Conservation (phyloP, 176 grass and related monocot genomes). For the Aegilops umbellulata region DNA sequence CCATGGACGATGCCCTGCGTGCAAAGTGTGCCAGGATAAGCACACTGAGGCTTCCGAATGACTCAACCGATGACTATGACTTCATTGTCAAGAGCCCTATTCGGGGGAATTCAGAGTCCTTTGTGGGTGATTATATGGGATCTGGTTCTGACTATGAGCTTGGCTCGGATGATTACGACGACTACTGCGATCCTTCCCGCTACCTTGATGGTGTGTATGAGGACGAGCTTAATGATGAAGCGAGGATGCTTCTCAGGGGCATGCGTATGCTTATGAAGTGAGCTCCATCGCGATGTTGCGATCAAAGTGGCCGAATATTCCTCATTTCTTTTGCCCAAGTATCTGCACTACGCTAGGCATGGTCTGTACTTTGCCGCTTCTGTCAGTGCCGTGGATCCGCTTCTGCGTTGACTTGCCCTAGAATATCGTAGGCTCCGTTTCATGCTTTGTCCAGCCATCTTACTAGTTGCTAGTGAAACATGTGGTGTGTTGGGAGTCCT, state of each 20-base stretch:
- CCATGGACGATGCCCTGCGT: neutral
- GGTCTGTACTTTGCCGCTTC: neutral
- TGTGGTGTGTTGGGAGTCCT: neutral
- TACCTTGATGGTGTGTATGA: neutral
- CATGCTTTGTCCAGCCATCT: neutral
- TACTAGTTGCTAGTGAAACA: no score
- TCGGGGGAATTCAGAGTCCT: neutral
- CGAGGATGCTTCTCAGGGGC: neutral
- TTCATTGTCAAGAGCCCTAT: neutral
- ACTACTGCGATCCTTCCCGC: neutral
- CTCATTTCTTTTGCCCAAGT: neutral
- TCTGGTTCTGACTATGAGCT: neutral
- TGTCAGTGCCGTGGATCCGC: neutral
- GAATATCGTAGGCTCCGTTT: neutral
- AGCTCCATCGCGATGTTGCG: neutral
- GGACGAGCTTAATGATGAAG: neutral
- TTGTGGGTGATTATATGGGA: neutral
- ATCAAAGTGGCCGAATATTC: neutral
- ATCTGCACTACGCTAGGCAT: neutral
- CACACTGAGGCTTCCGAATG: neutral
- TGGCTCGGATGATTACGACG: neutral
- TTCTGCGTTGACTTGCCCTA: neutral
- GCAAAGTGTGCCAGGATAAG: slow-evolving; percentile 9
- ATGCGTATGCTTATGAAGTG: neutral
- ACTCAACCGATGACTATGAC: neutral